These are phyloP conservation scores for Strobilomyces confusus DNA, from an alignment of 768 basidiomycete genomes.

Conservation along the genomic window DNA sequence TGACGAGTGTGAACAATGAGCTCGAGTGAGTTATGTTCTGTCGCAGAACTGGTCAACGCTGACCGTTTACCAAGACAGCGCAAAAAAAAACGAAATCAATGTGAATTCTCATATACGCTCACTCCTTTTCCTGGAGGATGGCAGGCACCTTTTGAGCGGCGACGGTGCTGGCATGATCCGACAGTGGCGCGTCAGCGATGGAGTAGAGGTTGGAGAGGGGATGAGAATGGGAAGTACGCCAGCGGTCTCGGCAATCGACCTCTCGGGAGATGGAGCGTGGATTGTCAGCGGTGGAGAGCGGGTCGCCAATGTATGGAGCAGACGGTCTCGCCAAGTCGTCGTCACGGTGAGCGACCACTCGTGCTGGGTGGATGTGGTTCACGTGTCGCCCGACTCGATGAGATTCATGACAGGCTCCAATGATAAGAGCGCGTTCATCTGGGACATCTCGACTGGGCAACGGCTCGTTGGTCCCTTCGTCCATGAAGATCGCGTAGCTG, in stretches of 20 bases:
- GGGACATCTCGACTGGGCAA: constrained; percentile 3
- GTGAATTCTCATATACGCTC: neutral
- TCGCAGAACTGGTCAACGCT: neutral
- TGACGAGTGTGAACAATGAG: neutral
- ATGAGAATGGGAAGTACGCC: neutral
- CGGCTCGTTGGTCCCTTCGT: constrained; percentile 7
- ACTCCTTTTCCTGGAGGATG: neutral
- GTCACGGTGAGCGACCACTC: neutral
- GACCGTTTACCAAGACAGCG: neutral
- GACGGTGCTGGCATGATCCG: neutral
- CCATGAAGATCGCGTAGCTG: neutral
- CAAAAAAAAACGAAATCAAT: neutral
- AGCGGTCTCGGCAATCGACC: neutral
- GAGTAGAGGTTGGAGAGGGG: neutral
- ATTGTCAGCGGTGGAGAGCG: neutral
- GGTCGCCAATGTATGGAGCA: neutral
- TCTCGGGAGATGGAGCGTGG: constrained; percentile 2
- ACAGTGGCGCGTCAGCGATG: neutral
- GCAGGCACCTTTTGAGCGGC: neutral
- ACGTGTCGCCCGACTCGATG: constrained; percentile 8
- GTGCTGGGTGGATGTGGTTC: neutral
- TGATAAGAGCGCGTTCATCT: constrained; percentile 1
- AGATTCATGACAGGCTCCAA: constrained; percentile 2
- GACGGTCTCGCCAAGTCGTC: neutral
- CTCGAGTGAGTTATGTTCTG: neutral